Conservation (phyloP, 768 basidiomycete genomes). For the Boletus rex-veris region DNA sequence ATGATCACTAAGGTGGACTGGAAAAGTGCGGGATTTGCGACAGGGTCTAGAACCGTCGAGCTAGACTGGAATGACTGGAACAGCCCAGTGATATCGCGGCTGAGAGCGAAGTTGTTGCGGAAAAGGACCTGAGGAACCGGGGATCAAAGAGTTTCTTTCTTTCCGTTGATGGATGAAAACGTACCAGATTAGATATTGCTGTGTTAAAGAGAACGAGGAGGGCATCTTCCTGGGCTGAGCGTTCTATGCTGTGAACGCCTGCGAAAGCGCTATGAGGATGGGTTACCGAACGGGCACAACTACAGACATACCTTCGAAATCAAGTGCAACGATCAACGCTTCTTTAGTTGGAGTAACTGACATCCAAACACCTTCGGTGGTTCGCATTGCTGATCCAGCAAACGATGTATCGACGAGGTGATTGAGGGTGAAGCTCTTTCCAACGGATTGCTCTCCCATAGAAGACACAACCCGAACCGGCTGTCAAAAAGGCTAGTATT, state of each 20-base stretch:
- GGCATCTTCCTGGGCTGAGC: constrained; percentile 61
- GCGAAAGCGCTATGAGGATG: not conserved
- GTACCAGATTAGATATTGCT: constrained; percentile 59
- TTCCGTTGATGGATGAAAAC: constrained; percentile 9
- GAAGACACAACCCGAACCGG: constrained; percentile 64
- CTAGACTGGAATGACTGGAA: constrained; percentile 62
- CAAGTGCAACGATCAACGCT: constrained; percentile 54
- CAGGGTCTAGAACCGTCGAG: constrained; percentile 53
- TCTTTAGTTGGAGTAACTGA: constrained; percentile 60
- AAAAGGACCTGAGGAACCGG: constrained; percentile 47
- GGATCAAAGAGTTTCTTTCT: not conserved
- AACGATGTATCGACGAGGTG: constrained; percentile 65
- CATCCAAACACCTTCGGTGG: constrained; percentile 66
- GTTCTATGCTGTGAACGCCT: constrained; percentile 64
- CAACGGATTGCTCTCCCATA: constrained; percentile 67
- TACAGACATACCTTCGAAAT: constrained; percentile 51
- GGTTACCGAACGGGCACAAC: not conserved
- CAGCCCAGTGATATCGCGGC: constrained; percentile 56
- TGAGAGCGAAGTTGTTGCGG: constrained; percentile 63
- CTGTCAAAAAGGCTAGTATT: constrained; percentile 24
- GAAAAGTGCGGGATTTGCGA: constrained; percentile 55
- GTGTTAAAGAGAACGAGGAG: constrained; percentile 63
- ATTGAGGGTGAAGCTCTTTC: constrained; percentile 56
- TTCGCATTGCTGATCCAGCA: constrained; percentile 61
- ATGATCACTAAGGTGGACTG: constrained; percentile 58